Evolutionary conservation across 768 basidiomycete genomes (phyloP), one percentile per base, ranked within the genome.

Genomic region (Boletus pseudo-olivaceus): DNA sequence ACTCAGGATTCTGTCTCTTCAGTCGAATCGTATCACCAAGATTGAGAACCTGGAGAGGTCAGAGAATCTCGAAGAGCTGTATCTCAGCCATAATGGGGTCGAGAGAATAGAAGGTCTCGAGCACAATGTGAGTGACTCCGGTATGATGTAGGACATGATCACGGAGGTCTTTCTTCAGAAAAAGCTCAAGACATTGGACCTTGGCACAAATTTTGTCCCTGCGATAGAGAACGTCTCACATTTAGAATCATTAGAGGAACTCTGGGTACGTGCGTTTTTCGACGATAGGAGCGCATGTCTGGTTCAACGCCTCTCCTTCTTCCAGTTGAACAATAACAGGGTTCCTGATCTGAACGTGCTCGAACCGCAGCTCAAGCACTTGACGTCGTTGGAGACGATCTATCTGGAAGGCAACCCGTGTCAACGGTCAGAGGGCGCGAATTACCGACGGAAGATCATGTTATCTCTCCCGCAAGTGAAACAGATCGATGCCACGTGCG

Each of bases 371-470:
- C 79, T 96, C 2, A 73, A 73, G 53, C 73, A 78, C 12, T 75
- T 91, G 30, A 46, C 72, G 7, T 77, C 83, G 1, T 77, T 99
- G 12, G 79, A 87, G 66, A 99, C 97, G 1, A 77, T 99, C 7
- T 99, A 99, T 68, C 82, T 99, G 26, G 97, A 99, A 73, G 87
- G 83, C 5, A 99, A 99, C 66, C 97, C 97, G 3, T 89, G 93
- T 59, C 94, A 99, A 67, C 77, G 71, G 42, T 78, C 76, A 14
- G 91, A 98, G 63, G 87, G 82, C 69, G 75, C 80, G 2, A 81
- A 78, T 20, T 99, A 98, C 68, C 76, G 93, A 61, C 77, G 96
- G 49, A 99, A 97, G 74, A 79, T 98, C 50, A 92, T 90, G 68
- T 73, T 98, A 37, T 85, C 85, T 4, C 75, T 97, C 20, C 95